Evolutionary conservation across 208 protist genomes (phyloP).

Genomic region (Trypanosoma theileri): DNA sequence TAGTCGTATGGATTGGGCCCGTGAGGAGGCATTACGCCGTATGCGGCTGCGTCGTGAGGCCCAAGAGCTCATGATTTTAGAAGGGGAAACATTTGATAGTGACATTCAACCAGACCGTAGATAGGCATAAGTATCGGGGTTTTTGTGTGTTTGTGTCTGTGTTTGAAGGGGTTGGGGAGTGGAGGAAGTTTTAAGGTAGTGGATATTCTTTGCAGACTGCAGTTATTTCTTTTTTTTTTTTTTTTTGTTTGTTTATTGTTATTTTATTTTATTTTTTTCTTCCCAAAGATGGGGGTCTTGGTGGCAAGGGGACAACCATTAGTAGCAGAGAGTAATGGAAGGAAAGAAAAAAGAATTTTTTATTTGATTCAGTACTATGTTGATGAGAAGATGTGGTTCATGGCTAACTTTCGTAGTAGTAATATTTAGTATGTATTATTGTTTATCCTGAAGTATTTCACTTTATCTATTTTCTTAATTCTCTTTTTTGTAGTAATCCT

Average conservation of each 20-base stretch:
- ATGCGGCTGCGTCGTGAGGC: conserved; percentile 88
- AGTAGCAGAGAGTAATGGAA: too few species aligned
- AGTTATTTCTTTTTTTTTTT: conserved; percentile 6
- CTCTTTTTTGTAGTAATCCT: conserved; percentile 1
- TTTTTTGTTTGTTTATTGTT: conserved; percentile 1
- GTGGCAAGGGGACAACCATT: too few species aligned
- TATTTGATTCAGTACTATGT: too few species aligned
- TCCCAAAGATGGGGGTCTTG: too few species aligned
- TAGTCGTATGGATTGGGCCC: conserved; percentile 86
- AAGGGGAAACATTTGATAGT: conserved; percentile 75
- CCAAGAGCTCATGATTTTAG: conserved; percentile 88
- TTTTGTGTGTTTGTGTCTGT: background rate
- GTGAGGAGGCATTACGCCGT: conserved; percentile 86
- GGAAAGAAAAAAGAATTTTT: too few species aligned
- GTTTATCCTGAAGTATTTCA: background rate
- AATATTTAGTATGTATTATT: too few species aligned
- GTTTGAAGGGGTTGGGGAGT: background rate
- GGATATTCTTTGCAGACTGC: background rate
- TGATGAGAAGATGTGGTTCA: too few species aligned
- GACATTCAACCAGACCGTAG: conserved; percentile 79
- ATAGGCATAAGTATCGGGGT: conserved; percentile 20
- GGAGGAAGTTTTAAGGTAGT: background rate
- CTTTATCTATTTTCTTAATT: background rate
- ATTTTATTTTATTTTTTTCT: too few species aligned
- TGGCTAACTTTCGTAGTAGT: too few species aligned